Evolutionary conservation across 352 stramenopile species (phyloP), one percentile per base, ranked within the genome.

Genomic region (Phytophthora pinifolia): DNA sequence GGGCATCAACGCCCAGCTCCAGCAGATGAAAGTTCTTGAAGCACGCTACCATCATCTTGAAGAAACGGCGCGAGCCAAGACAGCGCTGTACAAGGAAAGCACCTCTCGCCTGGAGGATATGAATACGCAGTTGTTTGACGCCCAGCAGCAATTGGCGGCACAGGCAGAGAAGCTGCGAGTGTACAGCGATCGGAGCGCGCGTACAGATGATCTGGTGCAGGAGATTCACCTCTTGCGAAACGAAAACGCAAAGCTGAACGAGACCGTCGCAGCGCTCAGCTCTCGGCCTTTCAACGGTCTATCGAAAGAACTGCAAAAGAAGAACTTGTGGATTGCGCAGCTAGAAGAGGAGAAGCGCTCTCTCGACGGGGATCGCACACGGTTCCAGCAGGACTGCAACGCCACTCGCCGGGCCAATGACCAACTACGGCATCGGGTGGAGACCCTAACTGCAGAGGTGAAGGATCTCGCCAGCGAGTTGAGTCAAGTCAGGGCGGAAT

Each of bases 211-310:
- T 10, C 31, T 88, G 9, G 56, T 70, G 7, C 74, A 72, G 35
- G 79, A 88, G 25, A 29, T 79, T 14, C 75, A 82, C 29, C 44
- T 81, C 4, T 49, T 90, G 6, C 64, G 69, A 1, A 83, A 62
- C n/a, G 79, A 90, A 37, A 88, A 84, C 32, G 6, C 59, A 0
- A 74, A 64, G 36, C 59, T 90, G 25, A 77, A 84, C 50, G 69
- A 83, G 9, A 54, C 70, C 1, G 46, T 88, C 8, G 43, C 63
- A 9, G 62, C 65, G 14, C 62, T 90, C 7, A 86, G 65, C 25
- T 75, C 74, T 8, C 62, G 75, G 6, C 80, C 80, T 9, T 83
- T 90, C 31, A 67, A 84, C 9, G 44, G 44, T 15, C 37, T 75
- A 7, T 67, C 71, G 0, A 56, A 71, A 10, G 71, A 86, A 32